A percentile compares a stretch with the other conserved stretches of the same genome.
These are phyloP conservation scores for Cytospora chrysosperma DNA, from an alignment of 2,329 filamentous ascomycete genomes.

Conservation along the genomic window DNA sequence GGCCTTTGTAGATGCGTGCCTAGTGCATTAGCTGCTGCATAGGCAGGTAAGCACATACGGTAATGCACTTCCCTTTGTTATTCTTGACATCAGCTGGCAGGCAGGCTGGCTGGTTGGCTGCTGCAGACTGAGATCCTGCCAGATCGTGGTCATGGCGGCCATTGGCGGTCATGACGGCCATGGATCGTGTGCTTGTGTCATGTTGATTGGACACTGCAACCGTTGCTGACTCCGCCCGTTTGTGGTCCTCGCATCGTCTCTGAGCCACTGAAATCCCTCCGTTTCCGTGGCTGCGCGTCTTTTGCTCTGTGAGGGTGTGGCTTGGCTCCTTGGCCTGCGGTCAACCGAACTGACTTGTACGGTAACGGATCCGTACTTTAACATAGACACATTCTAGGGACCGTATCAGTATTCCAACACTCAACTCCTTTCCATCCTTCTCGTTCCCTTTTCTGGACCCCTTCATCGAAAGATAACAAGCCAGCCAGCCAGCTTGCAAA, in stretches of 20 bases:
- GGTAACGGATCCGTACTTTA: too few species aligned
- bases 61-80: neutral
- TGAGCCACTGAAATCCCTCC: neutral
- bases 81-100: neutral
- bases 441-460: too few species aligned
- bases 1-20: neutral
- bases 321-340: neutral
- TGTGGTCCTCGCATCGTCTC: neutral
- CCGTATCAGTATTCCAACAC: too few species aligned
- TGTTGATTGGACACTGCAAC: slow-evolving; percentile 13
- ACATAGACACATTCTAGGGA: too few species aligned
- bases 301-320: neutral
- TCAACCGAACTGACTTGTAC: neutral
- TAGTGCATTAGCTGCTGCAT: slow-evolving; percentile 12
- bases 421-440: too few species aligned
- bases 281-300: slow-evolving; percentile 8
- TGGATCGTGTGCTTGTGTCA: slow-evolving; percentile 1
- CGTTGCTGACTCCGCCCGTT: slow-evolving; percentile 3
- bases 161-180: neutral
- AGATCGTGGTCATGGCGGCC: neutral
- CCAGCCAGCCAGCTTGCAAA: too few species aligned
- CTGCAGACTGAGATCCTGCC: slow-evolving; percentile 5
- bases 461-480: too few species aligned
- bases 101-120: neutral
- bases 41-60: neutral